Evolutionary conservation across 805 yeast species (phyloP).

Genomic region (Candida sonorensis): DNA sequence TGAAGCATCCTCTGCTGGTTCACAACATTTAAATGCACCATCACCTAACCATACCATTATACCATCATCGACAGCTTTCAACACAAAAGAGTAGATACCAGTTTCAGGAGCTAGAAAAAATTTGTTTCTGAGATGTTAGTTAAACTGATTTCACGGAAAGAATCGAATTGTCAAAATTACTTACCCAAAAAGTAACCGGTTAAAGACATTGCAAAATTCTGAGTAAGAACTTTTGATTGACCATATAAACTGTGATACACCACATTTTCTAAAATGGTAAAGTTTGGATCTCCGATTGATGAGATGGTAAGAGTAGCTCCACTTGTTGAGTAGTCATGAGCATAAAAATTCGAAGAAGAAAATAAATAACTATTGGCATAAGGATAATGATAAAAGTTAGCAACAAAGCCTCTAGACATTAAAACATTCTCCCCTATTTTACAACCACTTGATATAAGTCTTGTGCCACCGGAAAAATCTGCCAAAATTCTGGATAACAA

Average conservation of each 20-base stretch:
- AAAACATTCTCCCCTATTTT: background rate
- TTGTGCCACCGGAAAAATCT: background rate
- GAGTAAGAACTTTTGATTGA: background rate
- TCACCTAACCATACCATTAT: constrained; percentile 5
- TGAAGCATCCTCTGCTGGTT: background rate
- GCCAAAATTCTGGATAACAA: too few relatives aligned
- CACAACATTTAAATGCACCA: constrained; percentile 8
- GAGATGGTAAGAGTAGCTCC: background rate
- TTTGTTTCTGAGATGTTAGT: too few relatives aligned
- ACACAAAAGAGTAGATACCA: constrained; percentile 3
- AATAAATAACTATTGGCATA: background rate
- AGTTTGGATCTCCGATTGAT: too few relatives aligned
- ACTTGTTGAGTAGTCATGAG: background rate
- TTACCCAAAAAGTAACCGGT: background rate
- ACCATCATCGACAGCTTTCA: constrained; percentile 5
- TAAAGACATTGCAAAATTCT: constrained; percentile 1
- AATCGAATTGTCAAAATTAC: too few relatives aligned
- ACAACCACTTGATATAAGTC: constrained; percentile 1
- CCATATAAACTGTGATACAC: too few relatives aligned
- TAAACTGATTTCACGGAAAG: too few relatives aligned
- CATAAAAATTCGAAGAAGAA: background rate
- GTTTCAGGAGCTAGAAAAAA: constrained; percentile 1
- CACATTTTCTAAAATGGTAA: too few relatives aligned
- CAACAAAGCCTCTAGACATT: constrained; percentile 1
- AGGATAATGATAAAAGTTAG: constrained; percentile 1